Conservation (phyloP, 83 land plant species). For the Thuja plicata region DNA sequence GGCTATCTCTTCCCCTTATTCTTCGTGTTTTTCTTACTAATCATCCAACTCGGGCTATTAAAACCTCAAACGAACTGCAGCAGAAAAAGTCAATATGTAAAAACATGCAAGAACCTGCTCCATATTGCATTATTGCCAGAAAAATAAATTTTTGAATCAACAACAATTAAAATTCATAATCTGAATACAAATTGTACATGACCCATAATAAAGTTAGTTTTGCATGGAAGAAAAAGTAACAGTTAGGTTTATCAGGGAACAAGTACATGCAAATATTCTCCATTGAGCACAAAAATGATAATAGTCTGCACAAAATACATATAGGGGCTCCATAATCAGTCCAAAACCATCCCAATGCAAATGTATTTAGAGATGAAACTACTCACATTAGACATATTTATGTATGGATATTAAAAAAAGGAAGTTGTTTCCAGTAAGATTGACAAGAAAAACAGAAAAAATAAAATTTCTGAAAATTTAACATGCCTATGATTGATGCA, state of each 20-base stretch:
- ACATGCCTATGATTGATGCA: neutral
- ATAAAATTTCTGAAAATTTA: neutral
- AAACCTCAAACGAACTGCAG: neutral
- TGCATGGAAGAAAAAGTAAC: neutral
- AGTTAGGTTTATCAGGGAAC: neutral
- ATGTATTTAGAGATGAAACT: neutral
- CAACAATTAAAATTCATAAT: neutral
- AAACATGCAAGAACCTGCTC: constrained; percentile 6
- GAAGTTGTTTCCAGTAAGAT: neutral
- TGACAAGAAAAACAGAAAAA: neutral
- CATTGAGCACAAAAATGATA: neutral
- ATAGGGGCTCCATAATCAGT: neutral
- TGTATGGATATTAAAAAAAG: neutral
- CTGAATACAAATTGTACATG: neutral
- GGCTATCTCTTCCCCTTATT: neutral
- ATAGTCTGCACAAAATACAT: constrained; percentile 5
- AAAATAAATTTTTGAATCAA: neutral
- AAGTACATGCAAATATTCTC: neutral
- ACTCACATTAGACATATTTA: neutral
- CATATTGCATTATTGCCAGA: neutral
- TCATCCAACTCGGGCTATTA: neutral
- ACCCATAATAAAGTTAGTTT: neutral
- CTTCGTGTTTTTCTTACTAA: neutral
- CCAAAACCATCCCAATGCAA: neutral
- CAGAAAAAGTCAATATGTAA: neutral